Evolutionary conservation across 129 eudicot genomes (phyloP), one percentile per base, ranked within the genome.

Genomic region (Helichrysum umbraculigerum): DNA sequence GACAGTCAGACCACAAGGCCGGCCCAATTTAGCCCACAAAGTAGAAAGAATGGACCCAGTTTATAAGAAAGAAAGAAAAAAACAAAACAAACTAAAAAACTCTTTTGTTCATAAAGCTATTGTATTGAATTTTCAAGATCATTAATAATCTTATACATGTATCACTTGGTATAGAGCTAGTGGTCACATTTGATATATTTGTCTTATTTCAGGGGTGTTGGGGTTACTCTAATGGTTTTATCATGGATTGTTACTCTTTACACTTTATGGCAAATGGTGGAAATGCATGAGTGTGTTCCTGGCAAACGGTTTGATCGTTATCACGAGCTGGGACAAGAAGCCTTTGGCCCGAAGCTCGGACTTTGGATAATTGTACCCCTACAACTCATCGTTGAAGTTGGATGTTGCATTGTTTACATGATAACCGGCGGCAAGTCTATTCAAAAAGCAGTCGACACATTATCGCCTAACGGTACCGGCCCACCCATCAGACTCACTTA

Each of bases 401-500:
- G 92, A 11, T 68, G 61, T 5, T 59, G 84, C 82, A 87, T 87
- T 16, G 85, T 87, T 4, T 87, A 87, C 83, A 84, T 87, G 91
- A 82, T 87, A 64, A 87, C 92, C 2, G 92, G 89, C 5, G 92
- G 92, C 50, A 88, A 80, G 34, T 85, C 87, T 16, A 72, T 88
- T 30, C 29, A 83, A 67, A 88, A 88, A 63, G 73, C 80, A 21
- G 63, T 79, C 0, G 79, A 79, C 65, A 76, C 78, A 19, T 65
- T 70, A 14, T 82, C 81, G 2, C 78, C 77, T 15, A 8, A 57
- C 29, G 70, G 68, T 54, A 52, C 59, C 14, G 58, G 25, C 19
- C 86, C 66, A 14, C 50, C 67, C 15, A 78, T 84, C 3, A 79
- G 65, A 73, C 79, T 83, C 15, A 79, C 87, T 34, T 87, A 78